Base-by-base conservation (phyloP, 352 stramenopile genomes). In the Phytophthora pluvialis region DNA sequence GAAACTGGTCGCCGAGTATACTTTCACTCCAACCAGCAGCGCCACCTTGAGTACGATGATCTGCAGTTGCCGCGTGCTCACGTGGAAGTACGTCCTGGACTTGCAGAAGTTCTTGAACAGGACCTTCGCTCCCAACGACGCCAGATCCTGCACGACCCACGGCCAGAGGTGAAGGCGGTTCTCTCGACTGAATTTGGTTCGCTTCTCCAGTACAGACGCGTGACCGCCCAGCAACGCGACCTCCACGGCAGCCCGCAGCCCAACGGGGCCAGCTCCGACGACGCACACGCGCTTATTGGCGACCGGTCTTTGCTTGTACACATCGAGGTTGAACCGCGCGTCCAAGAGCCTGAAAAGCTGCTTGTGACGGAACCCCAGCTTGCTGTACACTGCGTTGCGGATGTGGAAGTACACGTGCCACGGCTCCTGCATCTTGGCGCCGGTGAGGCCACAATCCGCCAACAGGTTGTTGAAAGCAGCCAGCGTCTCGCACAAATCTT, bases 91-190 rank as follows among this genome's bases (percentile, higher is more conserved):
- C 15, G 77, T 80, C 6, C 73, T 86, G 35, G 83, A 92, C 46
- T 78, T 72, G 59, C 81, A 92, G 50, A 90, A 88, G 46, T 86
- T 72, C 13, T 70, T 60, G 52, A 87, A 94, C 45, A 94, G 79
- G 13, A 89, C 73, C 61, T 91, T 92, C 10, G 83, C 80, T 16
- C 85, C 85, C 5, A 94, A 60, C 25, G 70, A 75, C 13, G 85
- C 88, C 39, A 94, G 60, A 38, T 92, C 83, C 46, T 91, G 80
- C 7, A 94, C 85, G 10, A 91, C 85, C 77, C 80, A 89, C 32
- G 81, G 81, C 79, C 83, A 94, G 67, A 94, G 58, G 45, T 91
- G 83, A 8, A 93, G 58, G 53, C 90, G 88, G 59, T 94, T 93
- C 50, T 92, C 86, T 9, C 86, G 82, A 59, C 66, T 90, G 50